Percentiles rank a stretch among this genome's conserved stretches.
These are phyloP conservation scores for Naegleria gruberi DNA, from an alignment of 208 protist genomes.

Conservation along the genomic window DNA sequence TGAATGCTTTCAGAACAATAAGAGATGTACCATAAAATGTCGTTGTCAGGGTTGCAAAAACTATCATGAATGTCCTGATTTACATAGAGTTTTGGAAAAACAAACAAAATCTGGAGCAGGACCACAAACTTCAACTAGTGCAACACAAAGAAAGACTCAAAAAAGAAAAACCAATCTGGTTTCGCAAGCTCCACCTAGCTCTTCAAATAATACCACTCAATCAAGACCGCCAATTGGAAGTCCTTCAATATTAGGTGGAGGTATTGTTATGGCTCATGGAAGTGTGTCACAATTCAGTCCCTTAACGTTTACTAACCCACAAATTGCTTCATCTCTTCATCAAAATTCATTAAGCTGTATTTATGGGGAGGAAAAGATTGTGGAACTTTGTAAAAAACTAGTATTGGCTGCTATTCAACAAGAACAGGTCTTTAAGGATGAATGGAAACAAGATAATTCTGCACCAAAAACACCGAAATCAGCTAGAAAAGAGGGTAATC, in stretches of 20 bases:
- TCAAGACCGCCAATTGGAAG: neutral
- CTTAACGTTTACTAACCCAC: neutral
- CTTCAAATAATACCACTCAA: neutral
- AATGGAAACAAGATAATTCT: neutral
- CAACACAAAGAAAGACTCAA: neutral
- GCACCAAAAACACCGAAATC: neutral
- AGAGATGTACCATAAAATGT: neutral
- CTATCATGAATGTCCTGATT: slow-evolving; percentile 6
- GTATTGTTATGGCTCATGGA: neutral
- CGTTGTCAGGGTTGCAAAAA: slow-evolving; percentile 7
- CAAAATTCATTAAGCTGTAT: neutral
- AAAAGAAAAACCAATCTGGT: neutral
- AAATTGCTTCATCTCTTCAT: neutral
- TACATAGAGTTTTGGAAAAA: neutral
- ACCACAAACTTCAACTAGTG: neutral
- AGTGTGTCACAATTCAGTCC: neutral
- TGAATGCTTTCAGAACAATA: slow-evolving; percentile 19
- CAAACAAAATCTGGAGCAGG: neutral
- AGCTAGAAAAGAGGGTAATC: neutral
- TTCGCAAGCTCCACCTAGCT: neutral
- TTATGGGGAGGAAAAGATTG: neutral
- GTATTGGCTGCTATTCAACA: neutral
- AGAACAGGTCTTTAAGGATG: neutral
- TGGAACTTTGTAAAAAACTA: neutral
- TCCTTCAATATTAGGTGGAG: neutral